A percentile compares a stretch with the other conserved stretches of the same genome.
Evolutionary conservation across 2,329 filamentous ascomycete species (phyloP).

Genomic region (Monosporascus sp.): DNA sequence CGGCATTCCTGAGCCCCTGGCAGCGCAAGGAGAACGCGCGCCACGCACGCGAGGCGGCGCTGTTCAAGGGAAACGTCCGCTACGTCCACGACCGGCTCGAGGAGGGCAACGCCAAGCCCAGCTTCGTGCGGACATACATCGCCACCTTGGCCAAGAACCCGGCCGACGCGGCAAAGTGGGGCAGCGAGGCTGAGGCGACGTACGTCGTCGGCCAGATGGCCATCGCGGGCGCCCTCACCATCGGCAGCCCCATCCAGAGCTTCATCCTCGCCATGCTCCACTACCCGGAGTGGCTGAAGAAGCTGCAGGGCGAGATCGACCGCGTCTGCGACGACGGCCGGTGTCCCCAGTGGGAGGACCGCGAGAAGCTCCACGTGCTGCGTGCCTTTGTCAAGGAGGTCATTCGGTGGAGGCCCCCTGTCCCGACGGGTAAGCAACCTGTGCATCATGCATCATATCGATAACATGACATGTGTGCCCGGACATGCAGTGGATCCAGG

Average conservation of each 20-base stretch:
- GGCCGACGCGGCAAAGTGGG: conserved; percentile 20
- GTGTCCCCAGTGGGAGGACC: conserved; percentile 42
- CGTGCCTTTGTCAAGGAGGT: conserved; percentile 47
- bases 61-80: conserved; percentile 32
- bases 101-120: conserved; percentile 30
- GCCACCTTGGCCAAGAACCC: conserved; percentile 19
- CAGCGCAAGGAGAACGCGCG: conserved; percentile 37
- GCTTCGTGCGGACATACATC: conserved; percentile 38
- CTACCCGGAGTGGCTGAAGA: conserved; percentile 33
- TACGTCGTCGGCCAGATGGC: conserved; percentile 44
- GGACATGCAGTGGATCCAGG: too few relatives aligned
- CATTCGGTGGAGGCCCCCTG: conserved; percentile 49
- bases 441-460: too few relatives aligned
- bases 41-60: conserved; percentile 32
- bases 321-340: conserved; percentile 32
- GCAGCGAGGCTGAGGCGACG: conserved; percentile 32
- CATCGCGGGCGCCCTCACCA: conserved; percentile 40
- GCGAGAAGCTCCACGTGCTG: conserved; percentile 39
- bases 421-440: conserved; percentile 40
- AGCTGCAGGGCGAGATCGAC: conserved; percentile 46
- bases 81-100: conserved; percentile 30
- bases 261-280: conserved; percentile 35
- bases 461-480: too few relatives aligned
- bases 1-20: conserved; percentile 37
- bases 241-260: conserved; percentile 39